Evolutionary conservation across 2,329 filamentous ascomycete genomes (phyloP).

Genomic region (Passalora sequoiae): DNA sequence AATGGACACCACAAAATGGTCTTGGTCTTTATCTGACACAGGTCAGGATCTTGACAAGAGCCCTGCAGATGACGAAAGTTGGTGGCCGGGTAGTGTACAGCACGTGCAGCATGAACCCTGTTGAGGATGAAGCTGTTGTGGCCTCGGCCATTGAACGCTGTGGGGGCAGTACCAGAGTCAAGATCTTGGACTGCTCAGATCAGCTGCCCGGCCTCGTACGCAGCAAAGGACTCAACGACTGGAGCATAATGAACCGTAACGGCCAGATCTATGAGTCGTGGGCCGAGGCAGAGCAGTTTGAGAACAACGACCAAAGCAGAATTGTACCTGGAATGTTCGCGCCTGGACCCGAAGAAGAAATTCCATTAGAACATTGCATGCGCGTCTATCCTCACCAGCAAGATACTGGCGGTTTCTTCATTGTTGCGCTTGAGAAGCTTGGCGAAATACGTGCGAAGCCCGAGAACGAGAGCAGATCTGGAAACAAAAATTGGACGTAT

Average conservation of each 20-base stretch:
- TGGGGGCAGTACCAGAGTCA: constrained; percentile 74
- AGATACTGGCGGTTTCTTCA: constrained; percentile 97
- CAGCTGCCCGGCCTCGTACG: constrained; percentile 73
- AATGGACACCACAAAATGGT: constrained; percentile 84
- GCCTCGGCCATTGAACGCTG: constrained; percentile 84
- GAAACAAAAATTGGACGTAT: constrained; percentile 31
- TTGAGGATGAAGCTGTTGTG: constrained; percentile 93
- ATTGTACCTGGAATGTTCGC: constrained; percentile 84
- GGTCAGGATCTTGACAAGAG: constrained; percentile 80
- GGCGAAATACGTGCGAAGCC: constrained; percentile 74
- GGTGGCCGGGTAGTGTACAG: constrained; percentile 95
- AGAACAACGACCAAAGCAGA: constrained; percentile 56
- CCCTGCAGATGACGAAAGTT: constrained; percentile 91
- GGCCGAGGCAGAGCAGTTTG: constrained; percentile 57
- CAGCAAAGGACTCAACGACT: constrained; percentile 68
- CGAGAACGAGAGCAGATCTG: constrained; percentile 54
- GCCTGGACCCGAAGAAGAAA: constrained; percentile 50
- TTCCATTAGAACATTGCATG: constrained; percentile 86
- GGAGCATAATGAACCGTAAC: constrained; percentile 88
- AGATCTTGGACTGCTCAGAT: constrained; percentile 76
- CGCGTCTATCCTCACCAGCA: constrained; percentile 92
- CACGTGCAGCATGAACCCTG: constrained; percentile 97
- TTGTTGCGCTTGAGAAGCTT: constrained; percentile 88
- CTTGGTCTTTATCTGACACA: constrained; percentile 84
- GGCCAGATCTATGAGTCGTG: constrained; percentile 74